Base-by-base conservation (phyloP, 352 stramenopile genomes). In the Globisporangium ultimum region DNA sequence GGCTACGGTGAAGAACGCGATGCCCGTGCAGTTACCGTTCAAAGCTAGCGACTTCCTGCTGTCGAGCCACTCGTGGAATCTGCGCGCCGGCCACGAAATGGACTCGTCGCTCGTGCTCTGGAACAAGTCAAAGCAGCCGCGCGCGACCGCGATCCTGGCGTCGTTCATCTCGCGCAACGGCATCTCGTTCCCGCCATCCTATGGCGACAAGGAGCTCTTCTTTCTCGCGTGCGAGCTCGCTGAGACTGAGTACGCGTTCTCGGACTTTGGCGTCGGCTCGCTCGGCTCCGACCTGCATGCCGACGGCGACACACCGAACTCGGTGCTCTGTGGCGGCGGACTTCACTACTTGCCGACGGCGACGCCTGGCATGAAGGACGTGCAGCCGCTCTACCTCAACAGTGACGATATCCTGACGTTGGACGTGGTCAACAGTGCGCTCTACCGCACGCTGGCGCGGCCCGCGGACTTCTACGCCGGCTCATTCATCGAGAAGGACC, bases 81-180 rank as follows among this genome's bases (percentile, higher is more conserved):
- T 81, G 15, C 80, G 74, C 2, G 53, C 78, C 6, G 80, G 83
- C 48, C 80, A 91, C 55, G 71, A 89, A 28, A 81, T 86, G 61
- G 83, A 93, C 67, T 91, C 83, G 55, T 91, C 80, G 8, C 57
- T 89, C n/a, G 58, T 93, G 53, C 58, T 93, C 11, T 93, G 80
- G 83, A 83, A 66, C 64, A 93, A 93, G 64, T 55, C 63, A 17
- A 68, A 66, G 43, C 80, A 93, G 58, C 71, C 73, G n/a, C 75
- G 80, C 9, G 83, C 83, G n/a, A 93, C 80, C 0, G 75, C 79
- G 15, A 84, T 93, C 12, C 57, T 93, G 24, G 70, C 65, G 0
- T 73, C 79, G 2, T 91, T 91, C 57, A 57, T 76, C 13, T 67
- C 78, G 3, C 50, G 68, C 11, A 83, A 84, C 53, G 60, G 55